Evolutionary conservation across 352 stramenopile genomes (phyloP).

Genomic region (Pilasporangium apinafurcum): DNA sequence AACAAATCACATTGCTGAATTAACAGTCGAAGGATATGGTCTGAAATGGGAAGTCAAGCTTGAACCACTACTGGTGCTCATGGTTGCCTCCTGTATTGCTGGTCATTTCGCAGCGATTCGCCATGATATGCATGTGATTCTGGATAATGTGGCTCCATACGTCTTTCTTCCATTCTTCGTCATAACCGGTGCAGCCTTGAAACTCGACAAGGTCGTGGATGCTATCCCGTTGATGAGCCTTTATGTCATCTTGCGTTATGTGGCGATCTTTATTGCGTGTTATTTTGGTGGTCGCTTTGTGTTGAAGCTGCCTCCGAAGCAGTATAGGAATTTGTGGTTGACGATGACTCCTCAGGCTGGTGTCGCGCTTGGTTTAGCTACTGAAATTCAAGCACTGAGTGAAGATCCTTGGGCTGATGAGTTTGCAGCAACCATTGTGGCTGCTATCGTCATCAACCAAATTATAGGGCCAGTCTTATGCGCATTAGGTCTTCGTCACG

Average conservation of each 20-base stretch:
- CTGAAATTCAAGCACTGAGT: slow-evolving; percentile 47
- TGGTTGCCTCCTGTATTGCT: slow-evolving; percentile 54
- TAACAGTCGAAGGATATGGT: slow-evolving; percentile 33
- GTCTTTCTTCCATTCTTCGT: slow-evolving; percentile 77
- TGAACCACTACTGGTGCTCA: slow-evolving; percentile 62
- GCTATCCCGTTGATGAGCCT: slow-evolving; percentile 61
- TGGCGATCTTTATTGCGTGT: slow-evolving; percentile 54
- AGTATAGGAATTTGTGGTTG: slow-evolving; percentile 76
- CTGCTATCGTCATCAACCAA: slow-evolving; percentile 65
- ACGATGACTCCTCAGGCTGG: slow-evolving; percentile 68
- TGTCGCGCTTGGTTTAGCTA: slow-evolving; percentile 54
- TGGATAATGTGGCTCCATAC: slow-evolving; percentile 59
- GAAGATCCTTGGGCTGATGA: slow-evolving; percentile 42
- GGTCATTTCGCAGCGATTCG: slow-evolving; percentile 55
- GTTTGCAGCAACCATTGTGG: slow-evolving; percentile 58
- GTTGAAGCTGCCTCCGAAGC: slow-evolving; percentile 40
- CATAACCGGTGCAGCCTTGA: slow-evolving; percentile 65
- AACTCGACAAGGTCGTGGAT: slow-evolving; percentile 53
- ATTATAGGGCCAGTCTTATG: slow-evolving; percentile 64
- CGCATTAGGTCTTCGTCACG: slow-evolving; percentile 37
- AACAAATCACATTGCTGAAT: slow-evolving; percentile 35
- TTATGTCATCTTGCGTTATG: slow-evolving; percentile 49
- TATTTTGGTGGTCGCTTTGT: slow-evolving; percentile 57
- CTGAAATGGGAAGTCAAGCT: slow-evolving; percentile 66
- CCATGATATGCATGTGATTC: slow-evolving; percentile 74